Percentiles rank a stretch among this genome's conserved stretches.
Conservation (phyloP, 495 filamentous ascomycete genomes). For the Astrothelium subdiscretum region DNA sequence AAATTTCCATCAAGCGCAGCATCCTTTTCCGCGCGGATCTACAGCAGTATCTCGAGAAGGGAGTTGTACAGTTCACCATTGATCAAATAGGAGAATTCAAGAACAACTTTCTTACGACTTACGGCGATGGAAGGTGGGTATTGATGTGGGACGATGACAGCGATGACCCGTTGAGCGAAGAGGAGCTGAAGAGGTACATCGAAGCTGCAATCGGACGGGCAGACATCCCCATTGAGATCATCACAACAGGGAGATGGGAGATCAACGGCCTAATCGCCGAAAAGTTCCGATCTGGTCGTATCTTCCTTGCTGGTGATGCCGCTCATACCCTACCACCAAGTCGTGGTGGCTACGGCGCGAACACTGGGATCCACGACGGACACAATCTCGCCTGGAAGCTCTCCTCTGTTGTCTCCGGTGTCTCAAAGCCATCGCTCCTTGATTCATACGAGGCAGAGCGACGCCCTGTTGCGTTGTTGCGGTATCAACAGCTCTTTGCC, state of each 20-base stretch:
- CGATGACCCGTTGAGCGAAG: background rate
- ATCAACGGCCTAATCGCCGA: constrained; percentile 2
- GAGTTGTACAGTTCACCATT: background rate
- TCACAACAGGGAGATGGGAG: background rate
- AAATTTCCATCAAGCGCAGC: background rate
- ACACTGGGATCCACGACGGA: constrained; percentile 8
- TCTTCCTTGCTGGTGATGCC: constrained; percentile 8
- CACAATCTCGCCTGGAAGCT: constrained; percentile 8
- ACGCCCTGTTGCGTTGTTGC: constrained; percentile 1
- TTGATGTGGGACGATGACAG: background rate
- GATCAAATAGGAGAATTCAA: background rate
- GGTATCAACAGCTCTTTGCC: background rate
- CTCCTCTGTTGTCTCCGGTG: background rate
- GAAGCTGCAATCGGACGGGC: constrained; percentile 1
- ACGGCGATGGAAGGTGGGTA: background rate
- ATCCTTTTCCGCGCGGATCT: background rate
- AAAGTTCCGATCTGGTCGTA: background rate
- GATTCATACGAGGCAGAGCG: constrained; percentile 4
- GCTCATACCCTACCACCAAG: constrained; percentile 4
- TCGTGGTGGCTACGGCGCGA: constrained; percentile 5
- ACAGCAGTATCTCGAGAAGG: background rate
- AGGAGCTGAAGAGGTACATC: background rate
- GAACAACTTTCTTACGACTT: background rate
- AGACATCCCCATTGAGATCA: constrained; percentile 5
- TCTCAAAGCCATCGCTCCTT: background rate